Percentiles rank a stretch among this genome's conserved stretches.
These are phyloP conservation scores for Colletotrichum navitas DNA, from an alignment of 2,329 filamentous ascomycete species.

Conservation along the genomic window DNA sequence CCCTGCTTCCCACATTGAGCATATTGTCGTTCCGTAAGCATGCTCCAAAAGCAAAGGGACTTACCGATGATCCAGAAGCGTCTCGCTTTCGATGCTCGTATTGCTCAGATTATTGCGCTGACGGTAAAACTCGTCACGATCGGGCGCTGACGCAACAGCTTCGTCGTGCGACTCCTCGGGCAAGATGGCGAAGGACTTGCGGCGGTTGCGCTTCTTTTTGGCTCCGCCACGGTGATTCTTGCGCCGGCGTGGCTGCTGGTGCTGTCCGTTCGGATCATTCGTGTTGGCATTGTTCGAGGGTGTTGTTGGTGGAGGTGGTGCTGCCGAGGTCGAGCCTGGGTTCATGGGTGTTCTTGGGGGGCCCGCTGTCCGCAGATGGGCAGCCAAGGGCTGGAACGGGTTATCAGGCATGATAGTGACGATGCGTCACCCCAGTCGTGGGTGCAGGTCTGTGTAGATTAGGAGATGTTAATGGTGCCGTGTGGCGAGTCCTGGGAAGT, in stretches of 20 bases:
- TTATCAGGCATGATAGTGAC: slow-evolving; percentile 50
- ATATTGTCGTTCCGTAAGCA: not conserved
- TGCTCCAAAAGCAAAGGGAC: slow-evolving; percentile 44
- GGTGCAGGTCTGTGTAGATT: slow-evolving; percentile 27
- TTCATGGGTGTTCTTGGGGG: slow-evolving; percentile 32
- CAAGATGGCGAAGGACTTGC: slow-evolving; percentile 82
- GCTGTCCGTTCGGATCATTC: slow-evolving; percentile 38
- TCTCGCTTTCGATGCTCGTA: slow-evolving; percentile 91
- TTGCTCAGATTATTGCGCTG: slow-evolving; percentile 75
- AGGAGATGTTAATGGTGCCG: slow-evolving; percentile 27
- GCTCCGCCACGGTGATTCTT: slow-evolving; percentile 81
- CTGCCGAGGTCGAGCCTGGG: slow-evolving; percentile 38
- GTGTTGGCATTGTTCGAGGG: slow-evolving; percentile 26
- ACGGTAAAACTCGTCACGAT: slow-evolving; percentile 62
- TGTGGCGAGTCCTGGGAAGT: slow-evolving; percentile 16
- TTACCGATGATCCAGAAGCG: slow-evolving; percentile 87
- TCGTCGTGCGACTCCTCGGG: slow-evolving; percentile 66
- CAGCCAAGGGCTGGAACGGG: slow-evolving; percentile 48
- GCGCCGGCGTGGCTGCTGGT: slow-evolving; percentile 59
- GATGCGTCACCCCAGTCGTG: slow-evolving; percentile 29
- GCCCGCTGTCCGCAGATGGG: slow-evolving; percentile 33
- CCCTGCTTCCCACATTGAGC: slow-evolving; percentile 54
- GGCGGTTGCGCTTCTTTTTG: slow-evolving; percentile 80
- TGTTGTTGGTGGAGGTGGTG: slow-evolving; percentile 34
- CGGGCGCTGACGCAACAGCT: slow-evolving; percentile 46